Percentiles rank a stretch among this genome's conserved stretches.
Conservation (phyloP, 768 basidiomycete genomes). For the Serendipita indica region DNA sequence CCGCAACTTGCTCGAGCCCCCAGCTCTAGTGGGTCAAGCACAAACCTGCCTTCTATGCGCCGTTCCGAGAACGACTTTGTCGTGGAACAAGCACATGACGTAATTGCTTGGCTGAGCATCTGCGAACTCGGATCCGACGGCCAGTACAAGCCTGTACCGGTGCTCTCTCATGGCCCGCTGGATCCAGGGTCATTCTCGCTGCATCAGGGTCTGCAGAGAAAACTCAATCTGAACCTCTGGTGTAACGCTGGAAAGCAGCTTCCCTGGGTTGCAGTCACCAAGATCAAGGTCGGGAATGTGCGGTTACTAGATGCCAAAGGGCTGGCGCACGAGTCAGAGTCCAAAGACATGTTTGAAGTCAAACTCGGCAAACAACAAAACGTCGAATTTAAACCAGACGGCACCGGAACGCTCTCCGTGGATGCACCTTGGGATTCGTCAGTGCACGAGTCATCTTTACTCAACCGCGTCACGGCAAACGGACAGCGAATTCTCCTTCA, state of each 20-base stretch:
- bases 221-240: conserved; percentile 56
- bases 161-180: conserved; percentile 49
- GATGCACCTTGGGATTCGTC: conserved; percentile 88
- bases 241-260: conserved; percentile 84
- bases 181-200: conserved; percentile 79
- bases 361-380: conserved; percentile 58
- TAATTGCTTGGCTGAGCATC: conserved; percentile 77
- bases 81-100: conserved; percentile 73
- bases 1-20: conserved; percentile 8
- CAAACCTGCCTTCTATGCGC: conserved; percentile 53
- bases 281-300: conserved; percentile 66
- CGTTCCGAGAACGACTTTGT: conserved; percentile 88
- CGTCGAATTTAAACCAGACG: conserved; percentile 69
- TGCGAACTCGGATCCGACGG: conserved; percentile 78
- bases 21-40: not conserved
- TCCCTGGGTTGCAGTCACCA: conserved; percentile 70
- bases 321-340: conserved; percentile 60
- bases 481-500: conserved; percentile 71
- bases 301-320: conserved; percentile 76
- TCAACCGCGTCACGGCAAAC: conserved; percentile 70
- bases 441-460: conserved; percentile 65
- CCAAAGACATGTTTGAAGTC: conserved; percentile 54
- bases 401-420: conserved; percentile 54
- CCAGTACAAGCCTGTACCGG: conserved; percentile 67
- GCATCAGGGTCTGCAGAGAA: conserved; percentile 86